Evolutionary conservation across 805 yeast genomes (phyloP).

Genomic region (Huiozyma naganishii): DNA sequence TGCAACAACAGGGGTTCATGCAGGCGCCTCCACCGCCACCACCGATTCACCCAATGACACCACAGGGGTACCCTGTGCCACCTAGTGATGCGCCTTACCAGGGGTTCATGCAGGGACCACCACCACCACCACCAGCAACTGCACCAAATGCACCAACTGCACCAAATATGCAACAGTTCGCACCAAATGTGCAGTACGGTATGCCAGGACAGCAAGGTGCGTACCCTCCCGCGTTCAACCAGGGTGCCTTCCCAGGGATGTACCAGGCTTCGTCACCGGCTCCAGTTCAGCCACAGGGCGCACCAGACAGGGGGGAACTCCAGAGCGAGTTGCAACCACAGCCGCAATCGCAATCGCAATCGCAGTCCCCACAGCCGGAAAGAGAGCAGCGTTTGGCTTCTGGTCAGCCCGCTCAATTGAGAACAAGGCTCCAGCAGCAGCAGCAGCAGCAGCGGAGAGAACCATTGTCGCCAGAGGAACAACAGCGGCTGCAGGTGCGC

Average conservation of each 20-base stretch:
- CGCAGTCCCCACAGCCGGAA: conserved; percentile 11
- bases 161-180: conserved; percentile 2
- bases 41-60: conserved; percentile 1
- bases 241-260: background rate
- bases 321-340: conserved; percentile 12
- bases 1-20: conserved; percentile 17
- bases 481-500: conserved; percentile 53
- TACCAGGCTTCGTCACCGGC: background rate
- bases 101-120: background rate
- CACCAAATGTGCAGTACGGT: background rate
- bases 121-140: conserved; percentile 1
- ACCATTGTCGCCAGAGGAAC: conserved; percentile 60
- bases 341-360: conserved; percentile 14
- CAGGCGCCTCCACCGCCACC: conserved; percentile 11
- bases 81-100: conserved; percentile 6
- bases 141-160: background rate
- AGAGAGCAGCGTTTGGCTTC: conserved; percentile 7
- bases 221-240: background rate
- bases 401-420: background rate
- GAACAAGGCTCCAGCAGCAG: conserved; percentile 1
- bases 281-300: background rate
- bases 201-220: conserved; percentile 1
- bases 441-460: conserved; percentile 24
- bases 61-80: conserved; percentile 3
- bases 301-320: background rate